Evolutionary conservation across 805 yeast species (phyloP).

Genomic region (Starmerella asiatica): DNA sequence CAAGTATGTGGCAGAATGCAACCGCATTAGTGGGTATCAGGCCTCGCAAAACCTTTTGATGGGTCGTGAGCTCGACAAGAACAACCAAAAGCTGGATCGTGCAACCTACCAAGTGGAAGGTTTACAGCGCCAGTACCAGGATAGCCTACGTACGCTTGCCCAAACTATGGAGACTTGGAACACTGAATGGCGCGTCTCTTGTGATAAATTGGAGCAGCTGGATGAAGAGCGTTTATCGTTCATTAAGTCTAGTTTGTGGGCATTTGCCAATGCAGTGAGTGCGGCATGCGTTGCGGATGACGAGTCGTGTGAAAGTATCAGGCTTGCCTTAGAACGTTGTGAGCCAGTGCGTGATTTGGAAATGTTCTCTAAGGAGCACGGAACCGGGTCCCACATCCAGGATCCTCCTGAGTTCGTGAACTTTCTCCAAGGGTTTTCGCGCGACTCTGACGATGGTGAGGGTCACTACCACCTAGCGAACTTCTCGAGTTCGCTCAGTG

Average conservation of each 20-base stretch:
- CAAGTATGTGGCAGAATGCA: constrained; percentile 45
- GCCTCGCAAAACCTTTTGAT: constrained; percentile 55
- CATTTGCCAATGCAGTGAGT: constrained; percentile 59
- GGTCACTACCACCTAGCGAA: constrained; percentile 26
- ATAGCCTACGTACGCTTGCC: constrained; percentile 38
- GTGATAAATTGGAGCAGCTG: constrained; percentile 48
- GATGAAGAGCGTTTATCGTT: constrained; percentile 64
- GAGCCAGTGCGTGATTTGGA: constrained; percentile 47
- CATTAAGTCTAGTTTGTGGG: constrained; percentile 61
- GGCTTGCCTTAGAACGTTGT: constrained; percentile 55
- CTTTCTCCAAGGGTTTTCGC: constrained; percentile 34
- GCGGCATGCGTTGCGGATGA: constrained; percentile 68
- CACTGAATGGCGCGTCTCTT: constrained; percentile 55
- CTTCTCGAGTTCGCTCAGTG: constrained; percentile 21
- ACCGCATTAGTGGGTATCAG: constrained; percentile 42
- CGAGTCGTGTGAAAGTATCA: constrained; percentile 56
- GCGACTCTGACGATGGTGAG: constrained; percentile 22
- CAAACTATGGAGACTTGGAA: constrained; percentile 51
- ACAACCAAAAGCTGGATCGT: constrained; percentile 42
- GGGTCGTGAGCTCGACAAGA: constrained; percentile 57
- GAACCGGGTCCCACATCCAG: constrained; percentile 52
- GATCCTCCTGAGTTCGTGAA: constrained; percentile 54
- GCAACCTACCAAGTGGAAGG: constrained; percentile 33
- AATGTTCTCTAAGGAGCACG: constrained; percentile 39
- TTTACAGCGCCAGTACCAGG: constrained; percentile 45